Conservation (phyloP, 306 rosid species). For the Dicorynia guianensis region DNA sequence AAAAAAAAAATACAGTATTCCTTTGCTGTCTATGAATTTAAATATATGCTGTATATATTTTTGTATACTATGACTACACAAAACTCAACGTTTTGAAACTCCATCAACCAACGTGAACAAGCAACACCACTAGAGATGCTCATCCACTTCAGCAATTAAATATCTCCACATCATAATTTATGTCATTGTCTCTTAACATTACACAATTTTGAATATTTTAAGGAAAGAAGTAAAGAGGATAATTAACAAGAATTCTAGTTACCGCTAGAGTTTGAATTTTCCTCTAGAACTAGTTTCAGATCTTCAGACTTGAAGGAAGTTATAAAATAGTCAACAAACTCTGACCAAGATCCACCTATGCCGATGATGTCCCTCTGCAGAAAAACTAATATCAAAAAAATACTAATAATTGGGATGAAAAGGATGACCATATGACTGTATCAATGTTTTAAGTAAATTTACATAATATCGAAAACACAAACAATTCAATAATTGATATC, state of each 20-base stretch:
- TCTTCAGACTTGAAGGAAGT: constrained; percentile 74
- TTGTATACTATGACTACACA: background rate
- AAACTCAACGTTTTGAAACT: background rate
- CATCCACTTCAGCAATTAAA: constrained; percentile 24
- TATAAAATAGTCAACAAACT: constrained; percentile 72
- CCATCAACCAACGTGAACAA: background rate
- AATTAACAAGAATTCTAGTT: constrained; percentile 8
- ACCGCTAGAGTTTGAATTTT: constrained; percentile 52
- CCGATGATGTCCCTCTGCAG: constrained; percentile 88
- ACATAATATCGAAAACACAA: background rate
- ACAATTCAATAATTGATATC: background rate
- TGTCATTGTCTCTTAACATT: background rate
- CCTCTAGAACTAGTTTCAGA: constrained; percentile 69
- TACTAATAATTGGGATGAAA: background rate
- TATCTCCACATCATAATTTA: background rate
- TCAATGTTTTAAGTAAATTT: constrained; percentile 25
- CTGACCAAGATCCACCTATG: constrained; percentile 82
- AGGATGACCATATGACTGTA: too few relatives aligned
- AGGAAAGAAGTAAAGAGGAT: constrained; percentile 5
- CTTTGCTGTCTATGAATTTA: background rate
- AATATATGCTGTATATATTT: too few relatives aligned
- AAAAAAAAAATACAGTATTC: constrained; percentile 13
- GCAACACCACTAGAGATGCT: background rate
- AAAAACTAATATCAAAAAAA: constrained; percentile 6
- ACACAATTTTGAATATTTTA: constrained; percentile 23